Evolutionary conservation across 495 filamentous ascomycete species (phyloP), one percentile per base, ranked within the genome.

Genomic region (Penicillium mononematosum): DNA sequence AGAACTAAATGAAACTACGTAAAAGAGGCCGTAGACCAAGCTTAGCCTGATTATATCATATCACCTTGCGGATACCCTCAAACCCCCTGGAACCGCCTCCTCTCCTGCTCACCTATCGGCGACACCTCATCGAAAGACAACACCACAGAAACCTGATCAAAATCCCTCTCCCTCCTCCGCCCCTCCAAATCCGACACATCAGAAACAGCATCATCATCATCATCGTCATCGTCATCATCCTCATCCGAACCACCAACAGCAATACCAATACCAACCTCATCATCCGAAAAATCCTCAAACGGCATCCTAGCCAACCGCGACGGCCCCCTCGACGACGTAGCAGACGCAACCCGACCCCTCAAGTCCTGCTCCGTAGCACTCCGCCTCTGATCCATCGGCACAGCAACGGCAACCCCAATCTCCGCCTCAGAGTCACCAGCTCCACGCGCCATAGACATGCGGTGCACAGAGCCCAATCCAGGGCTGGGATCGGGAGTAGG

Each of bases 81-180:
- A 19, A n/a, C 5, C 7, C n/a, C n/a, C 22, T 20, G 31, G 41
- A 39, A 55, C 53, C n/a, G 53, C 34, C 43, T 46, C 14, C 43
- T 25, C 44, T 47, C 43, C 20, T 25, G 31, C 43, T 17, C 32
- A 24, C 22, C 20, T 27, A 39, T 29, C 31, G 53, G 53, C n/a
- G 53, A 55, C 20, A 47, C 56, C 11, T 62, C 70, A 31, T 68
- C 58, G 53, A 74, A 63, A 1, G 69, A 74, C 43, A 73, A 77
- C 3, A 77, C 67, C 29, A 70, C 71, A 14, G 74, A 77, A 41
- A 72, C 41, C 39, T 70, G 69, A 65, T 73, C 69, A 45, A 67
- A 65, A 17, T 62, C 60, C 11, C 55, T 45, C 12, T 52, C 62
- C 36, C 58, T 47, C 31, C 48, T 54, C 11, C 57, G 52, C 1